These are phyloP conservation scores for Bipolaris sorokiniana DNA, from an alignment of 2,329 filamentous ascomycete genomes.

Conservation along the genomic window DNA sequence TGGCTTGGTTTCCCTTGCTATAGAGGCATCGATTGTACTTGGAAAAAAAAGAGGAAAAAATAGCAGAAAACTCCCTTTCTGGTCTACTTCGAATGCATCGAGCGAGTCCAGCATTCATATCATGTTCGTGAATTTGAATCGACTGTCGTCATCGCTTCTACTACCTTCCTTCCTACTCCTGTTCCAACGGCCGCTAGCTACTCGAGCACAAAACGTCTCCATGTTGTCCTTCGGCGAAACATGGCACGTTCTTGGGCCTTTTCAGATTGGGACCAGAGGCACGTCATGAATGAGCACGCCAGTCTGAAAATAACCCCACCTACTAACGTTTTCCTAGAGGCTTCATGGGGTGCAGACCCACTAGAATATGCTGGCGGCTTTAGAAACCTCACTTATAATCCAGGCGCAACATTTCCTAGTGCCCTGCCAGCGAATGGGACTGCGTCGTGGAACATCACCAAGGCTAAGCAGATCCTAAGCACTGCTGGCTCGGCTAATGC, in stretches of 20 bases:
- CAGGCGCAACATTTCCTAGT: conserved; percentile 54
- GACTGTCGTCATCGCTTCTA: conserved; percentile 11
- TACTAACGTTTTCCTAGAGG: conserved; percentile 52
- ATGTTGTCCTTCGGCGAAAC: conserved; percentile 43
- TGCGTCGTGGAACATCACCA: conserved; percentile 55
- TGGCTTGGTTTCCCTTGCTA: conserved; percentile 4
- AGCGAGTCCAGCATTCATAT: neutral
- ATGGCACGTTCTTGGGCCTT: conserved; percentile 64
- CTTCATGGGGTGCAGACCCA: conserved; percentile 65
- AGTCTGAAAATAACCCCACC: neutral
- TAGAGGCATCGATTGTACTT: neutral
- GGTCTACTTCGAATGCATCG: conserved; percentile 1
- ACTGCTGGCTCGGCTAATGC: conserved; percentile 42
- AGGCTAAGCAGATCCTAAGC: conserved; percentile 40
- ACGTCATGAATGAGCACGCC: conserved; percentile 26
- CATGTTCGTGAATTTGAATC: conserved; percentile 7
- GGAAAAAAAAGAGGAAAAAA: neutral
- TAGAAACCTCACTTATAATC: conserved; percentile 52
- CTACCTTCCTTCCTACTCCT: conserved; percentile 11
- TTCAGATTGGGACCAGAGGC: conserved; percentile 65
- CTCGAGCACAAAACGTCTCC: conserved; percentile 6
- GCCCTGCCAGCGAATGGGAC: conserved; percentile 59
- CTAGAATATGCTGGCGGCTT: conserved; percentile 62
- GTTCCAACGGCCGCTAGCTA: conserved; percentile 8
- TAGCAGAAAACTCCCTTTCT: neutral